These are phyloP conservation scores for Helotiales sp. DNA, from an alignment of 2,329 filamentous ascomycete species.

Conservation along the genomic window DNA sequence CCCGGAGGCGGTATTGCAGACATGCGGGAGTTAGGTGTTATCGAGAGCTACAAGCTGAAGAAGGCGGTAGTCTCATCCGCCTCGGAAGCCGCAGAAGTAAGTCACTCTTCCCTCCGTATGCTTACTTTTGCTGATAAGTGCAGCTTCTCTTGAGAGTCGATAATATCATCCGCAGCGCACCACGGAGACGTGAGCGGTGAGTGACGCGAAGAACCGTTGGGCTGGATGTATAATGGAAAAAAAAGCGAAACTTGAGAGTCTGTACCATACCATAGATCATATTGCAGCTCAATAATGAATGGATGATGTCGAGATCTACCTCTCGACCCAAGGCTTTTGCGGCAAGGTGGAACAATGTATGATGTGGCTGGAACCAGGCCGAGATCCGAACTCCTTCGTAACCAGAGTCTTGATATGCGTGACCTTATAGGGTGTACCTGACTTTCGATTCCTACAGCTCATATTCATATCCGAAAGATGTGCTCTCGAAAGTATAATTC, in stretches of 20 bases:
- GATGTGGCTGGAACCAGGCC: background rate
- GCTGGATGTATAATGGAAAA: slow-evolving; percentile 36
- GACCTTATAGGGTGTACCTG: background rate
- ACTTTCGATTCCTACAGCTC: background rate
- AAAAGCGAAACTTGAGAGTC: slow-evolving; percentile 24
- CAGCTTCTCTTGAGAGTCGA: slow-evolving; percentile 90
- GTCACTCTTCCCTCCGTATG: slow-evolving; percentile 33
- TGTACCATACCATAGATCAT: slow-evolving; percentile 40
- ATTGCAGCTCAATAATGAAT: slow-evolving; percentile 34
- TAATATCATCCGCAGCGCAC: slow-evolving; percentile 95
- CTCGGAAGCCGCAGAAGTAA: slow-evolving; percentile 92
- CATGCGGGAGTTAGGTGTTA: slow-evolving; percentile 92
- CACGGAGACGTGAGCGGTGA: slow-evolving; percentile 77
- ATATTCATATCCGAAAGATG: background rate
- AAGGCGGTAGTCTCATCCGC: slow-evolving; percentile 95
- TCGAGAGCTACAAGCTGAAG: slow-evolving; percentile 99
- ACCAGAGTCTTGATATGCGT: background rate
- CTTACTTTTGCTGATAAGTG: slow-evolving; percentile 33
- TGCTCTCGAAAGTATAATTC: background rate
- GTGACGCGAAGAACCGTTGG: slow-evolving; percentile 37
- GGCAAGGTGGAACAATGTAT: background rate
- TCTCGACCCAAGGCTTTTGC: background rate
- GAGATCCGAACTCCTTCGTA: slow-evolving; percentile 1
- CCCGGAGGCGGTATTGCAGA: slow-evolving; percentile 92
- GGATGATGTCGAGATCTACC: slow-evolving; percentile 19